phyloP scores from a whole-genome alignment of 78 protist species.

The Dictyostelium firmibasis region DNA sequence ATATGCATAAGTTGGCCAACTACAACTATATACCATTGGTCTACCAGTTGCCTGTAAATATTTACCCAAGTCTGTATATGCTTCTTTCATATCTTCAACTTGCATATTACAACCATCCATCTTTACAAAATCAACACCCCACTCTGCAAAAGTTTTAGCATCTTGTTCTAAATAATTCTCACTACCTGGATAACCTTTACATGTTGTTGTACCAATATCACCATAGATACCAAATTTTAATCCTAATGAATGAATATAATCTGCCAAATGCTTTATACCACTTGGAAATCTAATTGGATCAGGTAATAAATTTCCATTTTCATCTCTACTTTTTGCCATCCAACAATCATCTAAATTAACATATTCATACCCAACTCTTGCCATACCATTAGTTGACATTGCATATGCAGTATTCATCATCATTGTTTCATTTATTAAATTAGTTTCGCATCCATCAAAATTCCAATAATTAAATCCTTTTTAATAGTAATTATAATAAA shows the following conservation, averaged over 20 bases:
- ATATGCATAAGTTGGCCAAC: constrained; percentile 61
- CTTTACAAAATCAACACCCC: constrained; percentile 85
- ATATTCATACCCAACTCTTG: constrained; percentile 87
- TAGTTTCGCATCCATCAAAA: not conserved
- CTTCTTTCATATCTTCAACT: constrained; percentile 48
- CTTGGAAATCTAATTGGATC: constrained; percentile 88
- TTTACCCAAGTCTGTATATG: not conserved
- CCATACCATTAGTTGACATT: constrained; percentile 85
- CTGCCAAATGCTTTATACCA: constrained; percentile 87
- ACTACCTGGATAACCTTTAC: constrained; percentile 83
- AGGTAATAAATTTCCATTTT: not conserved
- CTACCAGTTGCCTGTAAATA: constrained; percentile 70
- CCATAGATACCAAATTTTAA: constrained; percentile 90
- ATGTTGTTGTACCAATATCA: constrained; percentile 84
- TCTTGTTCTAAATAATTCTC: constrained; percentile 62
- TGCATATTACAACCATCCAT: constrained; percentile 61
- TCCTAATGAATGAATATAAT: constrained; percentile 86
- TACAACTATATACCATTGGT: constrained; percentile 72
- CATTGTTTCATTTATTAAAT: constrained; percentile 81
- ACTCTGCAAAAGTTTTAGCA: constrained; percentile 50
- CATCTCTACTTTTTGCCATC: constrained; percentile 32
- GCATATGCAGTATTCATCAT: constrained; percentile 70
- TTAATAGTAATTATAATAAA: not conserved
- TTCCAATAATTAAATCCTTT: not conserved
- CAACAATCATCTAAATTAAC: constrained; percentile 82